Conservation (phyloP, 495 filamentous ascomycete species). For the Lentithecium fluviatile region DNA sequence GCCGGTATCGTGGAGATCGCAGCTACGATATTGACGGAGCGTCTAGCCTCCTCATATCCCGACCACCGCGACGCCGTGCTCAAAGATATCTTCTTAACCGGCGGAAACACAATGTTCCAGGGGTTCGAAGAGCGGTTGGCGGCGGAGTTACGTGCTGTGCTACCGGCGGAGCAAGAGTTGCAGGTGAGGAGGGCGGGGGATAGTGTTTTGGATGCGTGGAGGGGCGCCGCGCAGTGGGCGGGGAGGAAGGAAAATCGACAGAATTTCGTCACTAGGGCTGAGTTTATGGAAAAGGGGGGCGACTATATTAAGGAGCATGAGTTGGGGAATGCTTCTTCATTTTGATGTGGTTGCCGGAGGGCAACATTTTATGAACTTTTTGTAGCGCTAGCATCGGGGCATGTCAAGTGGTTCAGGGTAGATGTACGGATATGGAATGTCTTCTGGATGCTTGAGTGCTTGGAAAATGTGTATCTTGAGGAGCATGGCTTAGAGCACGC, state of each 20-base stretch:
- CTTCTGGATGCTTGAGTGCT: too few relatives aligned
- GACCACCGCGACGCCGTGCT: slow-evolving; percentile 58
- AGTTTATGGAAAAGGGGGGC: slow-evolving; percentile 43
- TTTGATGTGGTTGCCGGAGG: not conserved
- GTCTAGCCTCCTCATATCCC: slow-evolving; percentile 59
- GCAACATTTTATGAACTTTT: not conserved
- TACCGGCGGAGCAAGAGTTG: slow-evolving; percentile 68
- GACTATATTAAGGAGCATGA: slow-evolving; percentile 44
- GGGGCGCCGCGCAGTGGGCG: slow-evolving; percentile 81
- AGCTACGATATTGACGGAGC: slow-evolving; percentile 76
- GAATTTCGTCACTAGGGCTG: slow-evolving; percentile 36
- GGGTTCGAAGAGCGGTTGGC: slow-evolving; percentile 82
- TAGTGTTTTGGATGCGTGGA: slow-evolving; percentile 84
- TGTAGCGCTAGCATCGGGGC: too few relatives aligned
- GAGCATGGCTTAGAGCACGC: too few relatives aligned
- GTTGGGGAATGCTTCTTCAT: slow-evolving; percentile 30
- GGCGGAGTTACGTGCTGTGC: slow-evolving; percentile 65
- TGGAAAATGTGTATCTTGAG: too few relatives aligned
- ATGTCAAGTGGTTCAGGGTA: too few relatives aligned
- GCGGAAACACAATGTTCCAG: slow-evolving; percentile 83
- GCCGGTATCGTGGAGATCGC: slow-evolving; percentile 89
- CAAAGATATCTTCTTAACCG: slow-evolving; percentile 87
- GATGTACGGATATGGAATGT: too few relatives aligned
- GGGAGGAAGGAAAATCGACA: slow-evolving; percentile 23
- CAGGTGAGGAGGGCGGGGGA: slow-evolving; percentile 68